These are phyloP conservation scores for Trichoderma sp. DNA, from an alignment of 2,329 filamentous ascomycete species.

Conservation along the genomic window DNA sequence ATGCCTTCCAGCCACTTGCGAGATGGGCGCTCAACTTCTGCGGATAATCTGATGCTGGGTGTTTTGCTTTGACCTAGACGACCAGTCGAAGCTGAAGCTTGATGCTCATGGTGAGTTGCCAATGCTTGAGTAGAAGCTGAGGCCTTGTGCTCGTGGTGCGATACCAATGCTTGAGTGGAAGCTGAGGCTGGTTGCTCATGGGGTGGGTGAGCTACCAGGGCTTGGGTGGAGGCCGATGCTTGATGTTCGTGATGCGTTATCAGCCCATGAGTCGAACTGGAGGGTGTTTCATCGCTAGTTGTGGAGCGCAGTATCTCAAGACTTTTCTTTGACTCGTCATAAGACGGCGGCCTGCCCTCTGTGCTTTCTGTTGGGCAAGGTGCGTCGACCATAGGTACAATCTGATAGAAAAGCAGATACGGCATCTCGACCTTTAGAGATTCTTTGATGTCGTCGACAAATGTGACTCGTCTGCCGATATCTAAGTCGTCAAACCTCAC, in stretches of 20 bases:
- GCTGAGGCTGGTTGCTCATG: slow-evolving; percentile 29
- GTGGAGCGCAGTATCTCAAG: slow-evolving; percentile 33
- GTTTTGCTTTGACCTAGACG: slow-evolving; percentile 36
- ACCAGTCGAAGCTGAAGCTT: slow-evolving; percentile 25
- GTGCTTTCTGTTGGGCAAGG: slow-evolving; percentile 47
- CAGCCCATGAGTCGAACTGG: slow-evolving; percentile 9
- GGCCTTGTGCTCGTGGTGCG: not conserved
- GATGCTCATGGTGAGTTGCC: slow-evolving; percentile 27
- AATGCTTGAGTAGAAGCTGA: not conserved
- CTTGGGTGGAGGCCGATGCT: slow-evolving; percentile 24
- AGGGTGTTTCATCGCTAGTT: slow-evolving; percentile 21
- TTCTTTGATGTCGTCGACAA: slow-evolving; percentile 74
- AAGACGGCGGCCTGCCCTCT: slow-evolving; percentile 56
- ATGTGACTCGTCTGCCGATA: slow-evolving; percentile 64
- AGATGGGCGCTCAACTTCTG: slow-evolving; percentile 49
- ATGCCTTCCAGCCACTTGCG: slow-evolving; percentile 47
- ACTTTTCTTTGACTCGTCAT: slow-evolving; percentile 51
- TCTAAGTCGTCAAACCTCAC: slow-evolving; percentile 87
- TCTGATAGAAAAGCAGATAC: slow-evolving; percentile 93
- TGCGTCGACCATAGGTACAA: slow-evolving; percentile 79
- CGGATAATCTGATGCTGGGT: slow-evolving; percentile 55
- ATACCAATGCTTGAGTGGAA: slow-evolving; percentile 19
- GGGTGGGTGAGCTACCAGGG: not conserved
- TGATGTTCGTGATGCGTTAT: slow-evolving; percentile 28
- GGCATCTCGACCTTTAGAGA: slow-evolving; percentile 84